Percentiles rank a stretch among this genome's conserved stretches.
These are phyloP conservation scores for Penicillium sp. DNA, from an alignment of 2,329 filamentous ascomycete species.

Conservation along the genomic window DNA sequence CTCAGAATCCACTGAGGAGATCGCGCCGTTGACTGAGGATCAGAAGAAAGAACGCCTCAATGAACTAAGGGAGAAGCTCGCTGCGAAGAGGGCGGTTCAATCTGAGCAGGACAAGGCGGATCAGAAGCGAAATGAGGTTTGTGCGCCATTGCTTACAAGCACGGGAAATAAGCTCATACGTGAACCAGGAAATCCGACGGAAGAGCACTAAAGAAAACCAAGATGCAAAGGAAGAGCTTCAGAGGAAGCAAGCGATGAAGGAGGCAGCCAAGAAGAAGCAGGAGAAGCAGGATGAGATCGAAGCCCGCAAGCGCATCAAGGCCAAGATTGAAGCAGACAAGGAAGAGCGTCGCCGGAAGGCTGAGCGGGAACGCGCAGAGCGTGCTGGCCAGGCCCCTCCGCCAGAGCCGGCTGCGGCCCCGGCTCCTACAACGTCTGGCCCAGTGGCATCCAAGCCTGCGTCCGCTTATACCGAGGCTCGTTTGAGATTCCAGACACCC, in stretches of 20 bases:
- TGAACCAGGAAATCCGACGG: slow-evolving; percentile 59
- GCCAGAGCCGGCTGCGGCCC: slow-evolving; percentile 44
- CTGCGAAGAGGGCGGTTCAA: slow-evolving; percentile 65
- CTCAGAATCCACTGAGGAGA: slow-evolving; percentile 84
- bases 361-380: slow-evolving; percentile 76
- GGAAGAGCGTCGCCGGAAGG: slow-evolving; percentile 76
- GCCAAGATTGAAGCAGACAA: slow-evolving; percentile 95
- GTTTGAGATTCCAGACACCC: slow-evolving; percentile 73
- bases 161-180: not conserved
- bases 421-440: slow-evolving; percentile 43
- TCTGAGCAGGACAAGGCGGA: slow-evolving; percentile 72
- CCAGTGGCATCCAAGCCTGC: slow-evolving; percentile 57
- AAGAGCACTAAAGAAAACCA: slow-evolving; percentile 88
- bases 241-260: slow-evolving; percentile 85
- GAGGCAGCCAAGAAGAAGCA: slow-evolving; percentile 78
- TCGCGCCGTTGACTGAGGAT: slow-evolving; percentile 83
- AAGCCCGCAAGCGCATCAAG: slow-evolving; percentile 82
- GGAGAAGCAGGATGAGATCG: slow-evolving; percentile 80
- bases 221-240: slow-evolving; percentile 82
- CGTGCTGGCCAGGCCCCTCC: slow-evolving; percentile 66
- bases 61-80: slow-evolving; percentile 66
- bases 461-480: slow-evolving; percentile 70
- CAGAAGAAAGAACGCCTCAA: slow-evolving; percentile 77
- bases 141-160: not conserved
- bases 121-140: slow-evolving; percentile 76